These are phyloP conservation scores for Termitomyces sp. DNA, from an alignment of 768 basidiomycete species.

Conservation along the genomic window DNA sequence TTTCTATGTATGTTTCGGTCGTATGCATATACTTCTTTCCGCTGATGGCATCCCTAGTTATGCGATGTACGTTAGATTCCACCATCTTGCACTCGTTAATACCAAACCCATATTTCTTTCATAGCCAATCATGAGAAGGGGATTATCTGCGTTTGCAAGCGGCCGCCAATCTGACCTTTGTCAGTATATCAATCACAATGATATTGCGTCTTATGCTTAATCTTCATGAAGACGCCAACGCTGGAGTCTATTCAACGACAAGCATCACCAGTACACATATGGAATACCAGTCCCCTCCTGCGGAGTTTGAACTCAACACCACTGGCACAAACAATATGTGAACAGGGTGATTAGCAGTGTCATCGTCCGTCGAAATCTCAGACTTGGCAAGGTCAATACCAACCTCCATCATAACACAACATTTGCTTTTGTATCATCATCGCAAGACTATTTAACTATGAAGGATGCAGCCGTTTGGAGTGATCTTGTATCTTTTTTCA, in stretches of 20 bases:
- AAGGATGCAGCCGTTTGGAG: too few relatives aligned
- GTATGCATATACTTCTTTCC: not conserved
- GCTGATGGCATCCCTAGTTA: not conserved
- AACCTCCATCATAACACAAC: not conserved
- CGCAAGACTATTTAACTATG: not conserved
- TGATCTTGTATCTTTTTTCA: too few relatives aligned
- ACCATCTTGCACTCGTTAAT: not conserved
- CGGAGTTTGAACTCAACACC: slow-evolving; percentile 18
- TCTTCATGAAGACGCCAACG: too few relatives aligned
- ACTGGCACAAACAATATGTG: too few relatives aligned
- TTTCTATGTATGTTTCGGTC: not conserved
- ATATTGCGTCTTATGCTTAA: too few relatives aligned
- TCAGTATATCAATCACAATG: not conserved
- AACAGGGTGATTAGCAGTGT: slow-evolving; percentile 1
- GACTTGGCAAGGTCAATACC: not conserved
- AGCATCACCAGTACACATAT: slow-evolving; percentile 14
- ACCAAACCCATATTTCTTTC: not conserved
- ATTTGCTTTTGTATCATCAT: too few relatives aligned
- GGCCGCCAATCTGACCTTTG: not conserved
- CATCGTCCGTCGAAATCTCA: not conserved
- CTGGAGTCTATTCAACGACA: not conserved
- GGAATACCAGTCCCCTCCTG: slow-evolving; percentile 9
- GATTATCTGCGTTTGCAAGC: not conserved
- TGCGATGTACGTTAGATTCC: not conserved
- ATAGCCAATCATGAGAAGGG: not conserved